phyloP scores from a whole-genome alignment of 2,329 filamentous ascomycete genomes.

The Colletotrichum siamense region DNA sequence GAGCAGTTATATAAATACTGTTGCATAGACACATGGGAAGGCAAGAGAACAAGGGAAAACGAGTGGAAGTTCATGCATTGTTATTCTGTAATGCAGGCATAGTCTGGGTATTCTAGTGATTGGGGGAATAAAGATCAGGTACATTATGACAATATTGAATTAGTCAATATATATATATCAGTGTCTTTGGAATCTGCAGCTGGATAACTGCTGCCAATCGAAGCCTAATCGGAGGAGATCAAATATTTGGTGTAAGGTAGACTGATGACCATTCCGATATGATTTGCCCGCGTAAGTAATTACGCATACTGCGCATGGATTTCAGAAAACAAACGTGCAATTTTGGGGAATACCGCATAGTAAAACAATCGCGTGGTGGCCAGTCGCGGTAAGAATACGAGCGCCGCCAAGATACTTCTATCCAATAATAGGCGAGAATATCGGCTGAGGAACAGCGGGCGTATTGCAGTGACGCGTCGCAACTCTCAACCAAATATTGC shows the following conservation, averaged over 20 bases:
- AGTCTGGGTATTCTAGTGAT: neutral
- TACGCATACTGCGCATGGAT: neutral
- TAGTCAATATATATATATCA: neutral
- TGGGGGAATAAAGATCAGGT: too few relatives aligned
- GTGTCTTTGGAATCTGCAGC: neutral
- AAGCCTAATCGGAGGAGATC: neutral
- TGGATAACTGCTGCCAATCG: accelerated
- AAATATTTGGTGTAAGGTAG: neutral
- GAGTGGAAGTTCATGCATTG: neutral
- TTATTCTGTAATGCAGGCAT: neutral
- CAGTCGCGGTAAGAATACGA: neutral
- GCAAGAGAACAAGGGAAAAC: too few relatives aligned
- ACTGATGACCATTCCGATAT: neutral
- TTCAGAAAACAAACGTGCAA: neutral
- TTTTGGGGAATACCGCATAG: accelerated
- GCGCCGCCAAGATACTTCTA: neutral
- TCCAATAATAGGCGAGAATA: neutral
- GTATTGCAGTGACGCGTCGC: neutral
- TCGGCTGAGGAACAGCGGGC: neutral
- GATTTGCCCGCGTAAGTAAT: neutral
- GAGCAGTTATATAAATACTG: too few relatives aligned
- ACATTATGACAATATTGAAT: neutral
- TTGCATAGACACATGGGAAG: too few relatives aligned
- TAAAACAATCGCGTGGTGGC: neutral
- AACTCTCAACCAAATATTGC: neutral